phyloP scores from a whole-genome alignment of 768 basidiomycete species.

The Tubosaeta sp. region DNA sequence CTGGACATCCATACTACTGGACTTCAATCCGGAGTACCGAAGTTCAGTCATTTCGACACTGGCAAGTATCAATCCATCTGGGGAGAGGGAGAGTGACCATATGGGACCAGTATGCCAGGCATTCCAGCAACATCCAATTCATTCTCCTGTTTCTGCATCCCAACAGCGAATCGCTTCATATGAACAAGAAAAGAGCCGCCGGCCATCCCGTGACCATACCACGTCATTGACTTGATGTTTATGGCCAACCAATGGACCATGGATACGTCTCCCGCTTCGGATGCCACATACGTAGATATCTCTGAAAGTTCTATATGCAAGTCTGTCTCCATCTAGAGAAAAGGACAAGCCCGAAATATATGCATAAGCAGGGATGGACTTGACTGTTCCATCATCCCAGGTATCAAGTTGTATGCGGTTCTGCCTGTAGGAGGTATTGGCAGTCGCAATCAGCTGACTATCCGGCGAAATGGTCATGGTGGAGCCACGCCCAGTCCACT shows the following conservation, averaged over 20 bases:
- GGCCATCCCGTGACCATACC: slow-evolving; percentile 4
- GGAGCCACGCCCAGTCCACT: neutral
- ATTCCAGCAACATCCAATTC: neutral
- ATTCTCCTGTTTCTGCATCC: neutral
- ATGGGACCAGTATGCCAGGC: too few relatives aligned
- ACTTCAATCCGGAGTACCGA: too few relatives aligned
- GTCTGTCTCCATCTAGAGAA: neutral
- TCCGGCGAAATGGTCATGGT: slow-evolving; percentile 1
- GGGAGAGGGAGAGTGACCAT: neutral
- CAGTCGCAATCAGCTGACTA: neutral
- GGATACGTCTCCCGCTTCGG: neutral
- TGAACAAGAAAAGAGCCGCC: slow-evolving; percentile 1
- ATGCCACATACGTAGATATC: neutral
- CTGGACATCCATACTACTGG: too few relatives aligned
- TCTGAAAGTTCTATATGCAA: neutral
- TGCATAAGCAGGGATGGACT: neutral
- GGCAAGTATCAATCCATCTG: neutral
- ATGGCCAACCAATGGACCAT: neutral
- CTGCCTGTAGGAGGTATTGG: too few relatives aligned
- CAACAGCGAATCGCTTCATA: neutral
- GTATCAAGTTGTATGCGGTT: neutral
- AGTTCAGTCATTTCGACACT: neutral
- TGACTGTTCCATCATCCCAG: neutral
- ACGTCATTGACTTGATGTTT: too few relatives aligned
- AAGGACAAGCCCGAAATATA: neutral